These are phyloP conservation scores for Blastobotrys buckinghamii DNA, from an alignment of 1,139 yeast genomes.

Conservation along the genomic window DNA sequence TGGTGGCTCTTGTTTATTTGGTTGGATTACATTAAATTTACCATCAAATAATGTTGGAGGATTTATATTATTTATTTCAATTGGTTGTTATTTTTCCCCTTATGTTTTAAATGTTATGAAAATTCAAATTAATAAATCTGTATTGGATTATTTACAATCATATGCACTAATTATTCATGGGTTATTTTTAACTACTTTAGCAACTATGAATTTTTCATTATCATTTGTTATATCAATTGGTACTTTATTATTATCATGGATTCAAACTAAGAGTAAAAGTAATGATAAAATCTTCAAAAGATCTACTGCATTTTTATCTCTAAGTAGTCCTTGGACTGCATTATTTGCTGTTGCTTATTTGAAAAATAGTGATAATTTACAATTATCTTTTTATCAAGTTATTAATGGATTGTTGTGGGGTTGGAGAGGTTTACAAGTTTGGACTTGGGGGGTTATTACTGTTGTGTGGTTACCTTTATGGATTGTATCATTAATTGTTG, in stretches of 20 bases:
- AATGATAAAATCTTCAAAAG: conserved; percentile 25
- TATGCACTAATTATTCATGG: conserved; percentile 57
- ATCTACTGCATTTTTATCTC: conserved; percentile 15
- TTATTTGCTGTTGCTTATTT: conserved; percentile 21
- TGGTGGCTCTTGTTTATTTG: conserved; percentile 19
- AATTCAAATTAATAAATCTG: conserved; percentile 1
- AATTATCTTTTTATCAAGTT: conserved; percentile 29
- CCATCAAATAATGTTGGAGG: conserved; percentile 14
- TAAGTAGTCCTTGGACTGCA: conserved; percentile 26
- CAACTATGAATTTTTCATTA: conserved; percentile 80
- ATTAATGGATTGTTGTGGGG: conserved; percentile 48
- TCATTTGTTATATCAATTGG: conserved; percentile 64
- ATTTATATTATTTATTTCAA: conserved; percentile 13
- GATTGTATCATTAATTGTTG: conserved; percentile 46
- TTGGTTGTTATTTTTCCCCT: conserved; percentile 12
- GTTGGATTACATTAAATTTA: conserved; percentile 18
- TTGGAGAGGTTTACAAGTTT: conserved; percentile 67
- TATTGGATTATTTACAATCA: conserved; percentile 28
- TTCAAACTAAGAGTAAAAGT: conserved; percentile 23
- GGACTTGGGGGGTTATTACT: conserved; percentile 79
- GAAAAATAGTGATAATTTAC: not conserved
- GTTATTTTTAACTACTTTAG: conserved; percentile 61
- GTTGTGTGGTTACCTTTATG: conserved; percentile 84
- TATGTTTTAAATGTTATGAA: conserved; percentile 9
- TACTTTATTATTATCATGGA: conserved; percentile 65